A percentile compares a stretch with the other conserved stretches of the same genome.
Conservation (phyloP, 1,139 yeast genomes). For the Candida tetrigidarum region DNA sequence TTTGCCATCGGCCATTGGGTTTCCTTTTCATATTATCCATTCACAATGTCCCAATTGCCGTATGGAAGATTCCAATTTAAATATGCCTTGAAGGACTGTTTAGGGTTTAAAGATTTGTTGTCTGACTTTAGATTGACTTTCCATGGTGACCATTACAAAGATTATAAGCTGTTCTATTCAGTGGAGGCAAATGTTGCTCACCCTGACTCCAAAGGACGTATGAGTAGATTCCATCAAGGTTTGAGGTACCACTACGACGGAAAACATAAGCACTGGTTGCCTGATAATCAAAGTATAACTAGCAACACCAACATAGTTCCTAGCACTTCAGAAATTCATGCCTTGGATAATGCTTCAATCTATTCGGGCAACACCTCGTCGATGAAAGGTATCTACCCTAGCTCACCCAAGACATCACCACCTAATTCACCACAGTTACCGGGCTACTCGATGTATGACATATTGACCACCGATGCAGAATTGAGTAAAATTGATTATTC, state of each 20-base stretch:
- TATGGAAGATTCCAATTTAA: slow-evolving; percentile 64
- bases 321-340: slow-evolving; percentile 35
- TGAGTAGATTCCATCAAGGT: slow-evolving; percentile 82
- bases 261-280: slow-evolving; percentile 83
- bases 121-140: slow-evolving; percentile 78
- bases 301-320: slow-evolving; percentile 17
- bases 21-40: slow-evolving; percentile 82
- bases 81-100: slow-evolving; percentile 75
- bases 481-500: slow-evolving; percentile 26
- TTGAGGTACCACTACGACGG: slow-evolving; percentile 82
- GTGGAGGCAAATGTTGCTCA: slow-evolving; percentile 73
- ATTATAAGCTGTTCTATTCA: slow-evolving; percentile 82
- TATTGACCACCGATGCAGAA: slow-evolving; percentile 29
- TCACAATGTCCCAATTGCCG: slow-evolving; percentile 61
- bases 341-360: slow-evolving; percentile 34
- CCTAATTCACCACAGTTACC: slow-evolving; percentile 23
- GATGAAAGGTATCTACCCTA: slow-evolving; percentile 34
- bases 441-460: slow-evolving; percentile 29
- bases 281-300: slow-evolving; percentile 30
- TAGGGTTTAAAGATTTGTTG: slow-evolving; percentile 73
- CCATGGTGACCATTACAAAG: slow-evolving; percentile 72
- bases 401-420: slow-evolving; percentile 33
- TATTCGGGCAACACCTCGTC: slow-evolving; percentile 36
- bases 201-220: slow-evolving; percentile 66
- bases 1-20: slow-evolving; percentile 89